Evolutionary conservation across 345 rosid genomes (phyloP).

Genomic region (Firmiana major): DNA sequence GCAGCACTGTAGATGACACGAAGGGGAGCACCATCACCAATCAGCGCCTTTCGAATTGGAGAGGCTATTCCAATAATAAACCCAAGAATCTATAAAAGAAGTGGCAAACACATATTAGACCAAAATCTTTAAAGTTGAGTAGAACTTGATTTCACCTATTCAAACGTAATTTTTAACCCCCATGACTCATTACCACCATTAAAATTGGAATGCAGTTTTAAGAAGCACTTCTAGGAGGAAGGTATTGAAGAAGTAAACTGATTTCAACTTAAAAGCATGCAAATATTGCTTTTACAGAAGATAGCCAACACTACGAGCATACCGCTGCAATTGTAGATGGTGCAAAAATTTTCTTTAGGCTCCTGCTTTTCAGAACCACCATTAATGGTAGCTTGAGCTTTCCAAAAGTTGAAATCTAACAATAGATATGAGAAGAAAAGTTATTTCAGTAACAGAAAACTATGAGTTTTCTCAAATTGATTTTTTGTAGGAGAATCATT

Average conservation of each 20-base stretch:
- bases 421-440: neutral
- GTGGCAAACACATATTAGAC: neutral
- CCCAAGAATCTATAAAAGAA: slow-evolving; percentile 42
- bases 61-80: slow-evolving; percentile 46
- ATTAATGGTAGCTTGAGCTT: slow-evolving; percentile 26
- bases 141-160: neutral
- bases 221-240: neutral
- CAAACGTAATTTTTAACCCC: neutral
- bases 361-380: slow-evolving; percentile 26
- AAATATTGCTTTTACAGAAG: neutral
- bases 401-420: slow-evolving; percentile 27
- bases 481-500: too few relatives aligned
- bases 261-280: neutral
- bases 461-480: neutral
- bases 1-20: slow-evolving; percentile 47
- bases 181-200: too few relatives aligned
- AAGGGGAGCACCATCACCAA: slow-evolving; percentile 54
- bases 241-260: neutral
- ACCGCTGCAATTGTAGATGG: slow-evolving; percentile 63
- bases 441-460: neutral
- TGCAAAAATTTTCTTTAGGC: slow-evolving; percentile 45
- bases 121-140: neutral
- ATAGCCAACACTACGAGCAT: slow-evolving; percentile 1
- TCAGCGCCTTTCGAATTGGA: slow-evolving; percentile 34
- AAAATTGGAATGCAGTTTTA: neutral